Percentiles rank a stretch among this genome's conserved stretches.
phyloP scores from a whole-genome alignment of 306 rosid genomes.

The Begonia fuchsioides region DNA sequence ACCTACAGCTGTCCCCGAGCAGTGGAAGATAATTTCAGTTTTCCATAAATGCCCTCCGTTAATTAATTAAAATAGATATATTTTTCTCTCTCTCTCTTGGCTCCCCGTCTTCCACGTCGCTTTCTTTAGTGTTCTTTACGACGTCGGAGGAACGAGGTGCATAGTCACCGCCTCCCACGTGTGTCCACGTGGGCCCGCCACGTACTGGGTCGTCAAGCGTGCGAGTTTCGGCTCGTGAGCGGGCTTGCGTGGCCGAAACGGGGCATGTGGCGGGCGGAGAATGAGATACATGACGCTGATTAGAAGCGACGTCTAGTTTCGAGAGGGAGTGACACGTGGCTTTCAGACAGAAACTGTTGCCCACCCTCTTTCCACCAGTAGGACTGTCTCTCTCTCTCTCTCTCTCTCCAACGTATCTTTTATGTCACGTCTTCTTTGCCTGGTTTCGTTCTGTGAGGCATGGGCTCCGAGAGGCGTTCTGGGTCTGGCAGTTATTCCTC shows the following conservation, averaged over 20 bases:
- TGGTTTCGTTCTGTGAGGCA: neutral
- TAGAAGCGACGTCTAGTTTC: constrained; percentile 21
- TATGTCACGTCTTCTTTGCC: neutral
- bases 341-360: constrained; percentile 6
- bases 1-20: neutral
- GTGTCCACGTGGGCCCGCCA: neutral
- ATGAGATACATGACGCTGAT: constrained; percentile 32
- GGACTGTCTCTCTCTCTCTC: neutral
- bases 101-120: neutral
- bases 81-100: neutral
- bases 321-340: constrained; percentile 59
- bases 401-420: neutral
- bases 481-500: constrained; percentile 17
- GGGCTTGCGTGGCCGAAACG: constrained; percentile 22
- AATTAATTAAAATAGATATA: neutral
- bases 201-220: neutral
- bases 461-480: constrained; percentile 18
- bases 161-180: neutral
- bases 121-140: neutral
- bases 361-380: constrained; percentile 4
- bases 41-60: no score
- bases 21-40: no score
- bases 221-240: constrained; percentile 12
- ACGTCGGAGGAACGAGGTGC: neutral
- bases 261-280: constrained; percentile 42